A percentile compares a stretch with the other conserved stretches of the same genome.
Conservation (phyloP, 2,329 filamentous ascomycete genomes). For the Venturia carpophila region DNA sequence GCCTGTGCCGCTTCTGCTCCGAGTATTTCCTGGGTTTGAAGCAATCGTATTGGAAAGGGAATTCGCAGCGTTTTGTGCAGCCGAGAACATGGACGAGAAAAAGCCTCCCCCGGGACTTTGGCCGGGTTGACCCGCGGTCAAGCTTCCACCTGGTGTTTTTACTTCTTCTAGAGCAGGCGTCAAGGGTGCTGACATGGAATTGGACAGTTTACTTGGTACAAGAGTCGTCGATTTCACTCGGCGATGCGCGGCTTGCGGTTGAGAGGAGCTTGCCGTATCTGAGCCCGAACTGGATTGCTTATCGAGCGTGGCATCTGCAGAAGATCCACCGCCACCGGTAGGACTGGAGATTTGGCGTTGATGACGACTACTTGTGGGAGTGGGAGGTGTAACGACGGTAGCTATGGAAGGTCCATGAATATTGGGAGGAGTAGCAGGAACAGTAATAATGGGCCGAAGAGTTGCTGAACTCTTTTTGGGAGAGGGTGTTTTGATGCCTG, state of each 20-base stretch:
- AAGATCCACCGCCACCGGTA: conserved; percentile 18
- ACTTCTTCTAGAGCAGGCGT: conserved; percentile 65
- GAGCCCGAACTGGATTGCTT: conserved; percentile 11
- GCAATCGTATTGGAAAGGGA: conserved; percentile 71
- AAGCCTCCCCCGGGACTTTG: conserved; percentile 51
- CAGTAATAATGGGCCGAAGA: conserved; percentile 19
- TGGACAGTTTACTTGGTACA: conserved; percentile 78
- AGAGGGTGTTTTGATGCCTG: conserved; percentile 17
- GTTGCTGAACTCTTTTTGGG: conserved; percentile 18
- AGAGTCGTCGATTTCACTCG: conserved; percentile 51
- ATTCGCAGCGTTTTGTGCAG: conserved; percentile 80
- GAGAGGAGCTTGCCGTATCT: not conserved
- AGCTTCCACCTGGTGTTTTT: conserved; percentile 50
- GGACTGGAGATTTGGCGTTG: conserved; percentile 25
- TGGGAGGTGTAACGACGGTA: conserved; percentile 57
- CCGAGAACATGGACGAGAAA: conserved; percentile 89
- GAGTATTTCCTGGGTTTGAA: conserved; percentile 43
- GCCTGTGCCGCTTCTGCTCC: conserved; percentile 36
- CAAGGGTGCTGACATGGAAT: conserved; percentile 55
- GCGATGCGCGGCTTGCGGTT: conserved; percentile 56
- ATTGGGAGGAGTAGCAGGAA: conserved; percentile 38
- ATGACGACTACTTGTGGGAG: conserved; percentile 45
- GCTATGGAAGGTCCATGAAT: conserved; percentile 36
- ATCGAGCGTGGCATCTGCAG: conserved; percentile 8
- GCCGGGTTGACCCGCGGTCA: conserved; percentile 34